A percentile compares a stretch with the other conserved stretches of the same genome.
Conservation (phyloP, 192 early-diverging fungal species). For the Geranomyces variabilis region DNA sequence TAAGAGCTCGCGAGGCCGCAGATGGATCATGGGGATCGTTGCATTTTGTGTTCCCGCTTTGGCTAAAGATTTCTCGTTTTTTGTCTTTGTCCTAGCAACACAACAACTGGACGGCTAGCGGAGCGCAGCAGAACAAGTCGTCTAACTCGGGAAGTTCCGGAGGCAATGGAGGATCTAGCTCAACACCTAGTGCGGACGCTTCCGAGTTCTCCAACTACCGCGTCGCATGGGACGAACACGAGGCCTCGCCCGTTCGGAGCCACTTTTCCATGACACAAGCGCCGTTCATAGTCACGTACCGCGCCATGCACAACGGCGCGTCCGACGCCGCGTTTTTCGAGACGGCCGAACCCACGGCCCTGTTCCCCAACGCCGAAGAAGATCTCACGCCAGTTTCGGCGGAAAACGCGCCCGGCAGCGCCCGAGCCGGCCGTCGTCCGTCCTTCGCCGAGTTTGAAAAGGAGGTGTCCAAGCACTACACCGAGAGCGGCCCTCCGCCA, state of each 20-base stretch:
- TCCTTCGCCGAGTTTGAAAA: constrained; percentile 20
- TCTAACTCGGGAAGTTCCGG: not conserved
- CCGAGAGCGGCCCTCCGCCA: not conserved
- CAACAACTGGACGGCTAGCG: constrained; percentile 11
- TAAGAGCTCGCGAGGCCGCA: no score
- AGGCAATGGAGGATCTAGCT: not conserved
- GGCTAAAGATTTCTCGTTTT: no score
- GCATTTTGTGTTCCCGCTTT: no score
- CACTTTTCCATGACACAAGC: not conserved
- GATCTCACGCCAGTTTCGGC: not conserved
- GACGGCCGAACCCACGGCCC: not conserved
- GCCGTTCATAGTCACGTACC: constrained; percentile 15
- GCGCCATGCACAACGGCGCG: not conserved
- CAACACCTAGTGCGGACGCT: not conserved
- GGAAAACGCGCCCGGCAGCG: not conserved
- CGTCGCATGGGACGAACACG: constrained; percentile 34
- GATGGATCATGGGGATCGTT: no score
- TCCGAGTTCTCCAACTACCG: constrained; percentile 38
- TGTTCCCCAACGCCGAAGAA: constrained; percentile 1
- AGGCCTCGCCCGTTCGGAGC: constrained; percentile 19
- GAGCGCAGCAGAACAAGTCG: not conserved
- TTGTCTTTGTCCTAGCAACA: not conserved
- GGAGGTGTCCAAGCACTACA: constrained; percentile 11
- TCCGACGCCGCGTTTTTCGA: constrained; percentile 2
- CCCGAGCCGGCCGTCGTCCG: not conserved